Evolutionary conservation across 306 rosid genomes (phyloP).

Genomic region (Rubus idaeus): DNA sequence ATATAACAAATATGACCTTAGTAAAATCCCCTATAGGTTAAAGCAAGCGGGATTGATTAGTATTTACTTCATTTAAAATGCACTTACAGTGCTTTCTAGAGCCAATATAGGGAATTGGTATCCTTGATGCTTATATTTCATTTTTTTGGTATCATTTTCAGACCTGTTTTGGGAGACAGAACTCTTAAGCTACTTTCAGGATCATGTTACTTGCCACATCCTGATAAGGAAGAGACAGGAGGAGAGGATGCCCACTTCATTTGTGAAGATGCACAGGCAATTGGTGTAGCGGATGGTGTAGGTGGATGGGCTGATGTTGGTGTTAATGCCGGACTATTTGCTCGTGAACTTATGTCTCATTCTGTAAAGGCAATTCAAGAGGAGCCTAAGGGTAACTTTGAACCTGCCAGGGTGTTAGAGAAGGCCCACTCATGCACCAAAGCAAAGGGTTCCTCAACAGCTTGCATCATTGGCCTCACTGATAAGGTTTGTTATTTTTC

Average conservation of each 20-base stretch:
- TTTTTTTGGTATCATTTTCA: conserved; percentile 35
- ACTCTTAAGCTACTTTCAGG: conserved; percentile 70
- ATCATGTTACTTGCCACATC: conserved; percentile 89
- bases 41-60: neutral
- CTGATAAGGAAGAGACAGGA: conserved; percentile 80
- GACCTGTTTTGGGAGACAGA: conserved; percentile 43
- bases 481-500: conserved; percentile 48
- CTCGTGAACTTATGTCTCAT: conserved; percentile 74
- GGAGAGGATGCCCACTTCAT: conserved; percentile 97
- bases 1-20: neutral
- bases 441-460: conserved; percentile 89
- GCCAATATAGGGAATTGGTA: neutral
- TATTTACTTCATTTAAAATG: neutral
- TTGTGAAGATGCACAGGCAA: conserved; percentile 66
- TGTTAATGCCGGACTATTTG: conserved; percentile 70
- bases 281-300: conserved; percentile 94
- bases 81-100: neutral
- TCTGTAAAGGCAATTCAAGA: conserved; percentile 62
- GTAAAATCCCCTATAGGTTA: neutral
- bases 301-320: conserved; percentile 99
- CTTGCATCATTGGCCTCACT: conserved; percentile 72
- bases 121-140: neutral
- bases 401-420: conserved; percentile 73
- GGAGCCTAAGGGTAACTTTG: conserved; percentile 61
- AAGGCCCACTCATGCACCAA: conserved; percentile 71